Evolutionary conservation across 371 early-diverging fungal species (phyloP), one percentile per base, ranked within the genome.

Genomic region (Mucor piriformis): DNA sequence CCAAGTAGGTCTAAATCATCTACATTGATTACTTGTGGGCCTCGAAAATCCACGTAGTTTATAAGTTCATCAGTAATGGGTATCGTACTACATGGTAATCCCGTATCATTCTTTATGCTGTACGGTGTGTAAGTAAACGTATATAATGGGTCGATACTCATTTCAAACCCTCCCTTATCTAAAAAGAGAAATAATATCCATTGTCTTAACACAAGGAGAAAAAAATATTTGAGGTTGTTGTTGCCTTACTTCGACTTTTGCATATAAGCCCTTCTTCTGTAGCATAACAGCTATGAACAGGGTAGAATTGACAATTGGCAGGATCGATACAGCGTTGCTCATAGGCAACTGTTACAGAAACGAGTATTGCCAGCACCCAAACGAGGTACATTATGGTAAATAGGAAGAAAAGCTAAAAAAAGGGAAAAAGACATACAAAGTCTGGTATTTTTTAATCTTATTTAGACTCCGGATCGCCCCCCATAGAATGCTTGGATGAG

Each of bases 271-370:
- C 79, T 38, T 49, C 54, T 1, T 70, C 63, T 37, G 74, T 72
- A 8, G 79, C 79, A 62, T 70, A 79, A 53, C 79, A 79, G 18
- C 67, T 62, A 34, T 79, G 73, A 6, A 74, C 43, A 29, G 79
- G 79, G 44, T 74, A 79, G 27, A 76, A 65, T 15, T 69, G 76
- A 60, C 79, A 79, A 46, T 76, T 70, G 16, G 69, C 59, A 12
- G 74, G 74, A 52, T 72, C 76, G 32, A 67, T 62, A 55, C 79
- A 79, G 53, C 74, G 74, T 18, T 63, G 67, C 24, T 63, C 63
- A 46, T 35, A 42, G 5, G 63, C 59, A 32, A n/a, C 15, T 20
- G 34, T 18, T 13, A 50, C 29, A 46, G 32, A 51, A 51, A 51
- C 10, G 32, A 61, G 27, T 24, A 48, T 37, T 24, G 44, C 40